Conservation (phyloP, 2,329 filamentous ascomycete genomes). For the Stagonosporopsis cucurbitacearum region DNA sequence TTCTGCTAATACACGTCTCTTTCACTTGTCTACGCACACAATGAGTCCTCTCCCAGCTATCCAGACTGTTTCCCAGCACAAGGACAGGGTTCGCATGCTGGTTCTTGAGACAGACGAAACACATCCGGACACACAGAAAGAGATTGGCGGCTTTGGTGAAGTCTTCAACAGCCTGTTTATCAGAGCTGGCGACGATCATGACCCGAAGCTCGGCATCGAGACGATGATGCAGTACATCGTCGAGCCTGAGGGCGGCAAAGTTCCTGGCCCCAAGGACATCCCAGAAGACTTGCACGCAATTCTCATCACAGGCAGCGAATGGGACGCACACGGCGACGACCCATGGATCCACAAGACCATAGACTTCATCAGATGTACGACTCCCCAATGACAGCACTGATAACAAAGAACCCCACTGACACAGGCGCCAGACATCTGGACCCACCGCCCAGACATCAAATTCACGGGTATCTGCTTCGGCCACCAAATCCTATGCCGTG, state of each 20-base stretch:
- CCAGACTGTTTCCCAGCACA: constrained; percentile 32
- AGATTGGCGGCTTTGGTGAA: constrained; percentile 61
- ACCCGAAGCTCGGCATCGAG: constrained; percentile 62
- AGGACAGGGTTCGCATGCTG: constrained; percentile 53
- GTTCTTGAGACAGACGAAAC: constrained; percentile 66
- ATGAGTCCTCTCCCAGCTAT: constrained; percentile 36
- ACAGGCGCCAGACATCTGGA: constrained; percentile 55
- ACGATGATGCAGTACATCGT: constrained; percentile 64
- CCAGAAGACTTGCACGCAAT: constrained; percentile 53
- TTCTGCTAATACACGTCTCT: background rate
- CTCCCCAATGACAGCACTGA: too few species aligned
- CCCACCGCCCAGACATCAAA: constrained; percentile 58
- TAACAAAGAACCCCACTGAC: background rate
- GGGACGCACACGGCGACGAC: constrained; percentile 56
- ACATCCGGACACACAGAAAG: constrained; percentile 58
- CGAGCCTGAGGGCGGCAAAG: constrained; percentile 44
- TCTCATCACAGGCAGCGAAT: constrained; percentile 56
- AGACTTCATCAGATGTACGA: constrained; percentile 54
- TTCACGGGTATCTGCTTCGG: constrained; percentile 59
- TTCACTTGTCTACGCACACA: constrained; percentile 1
- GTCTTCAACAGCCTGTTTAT: constrained; percentile 61
- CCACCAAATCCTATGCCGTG: constrained; percentile 55
- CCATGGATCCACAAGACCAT: constrained; percentile 54
- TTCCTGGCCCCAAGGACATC: constrained; percentile 58
- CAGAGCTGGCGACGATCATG: constrained; percentile 59